Evolutionary conservation across 345 rosid genomes (phyloP), one percentile per base, ranked within the genome.

Genomic region (Pistacia vera): DNA sequence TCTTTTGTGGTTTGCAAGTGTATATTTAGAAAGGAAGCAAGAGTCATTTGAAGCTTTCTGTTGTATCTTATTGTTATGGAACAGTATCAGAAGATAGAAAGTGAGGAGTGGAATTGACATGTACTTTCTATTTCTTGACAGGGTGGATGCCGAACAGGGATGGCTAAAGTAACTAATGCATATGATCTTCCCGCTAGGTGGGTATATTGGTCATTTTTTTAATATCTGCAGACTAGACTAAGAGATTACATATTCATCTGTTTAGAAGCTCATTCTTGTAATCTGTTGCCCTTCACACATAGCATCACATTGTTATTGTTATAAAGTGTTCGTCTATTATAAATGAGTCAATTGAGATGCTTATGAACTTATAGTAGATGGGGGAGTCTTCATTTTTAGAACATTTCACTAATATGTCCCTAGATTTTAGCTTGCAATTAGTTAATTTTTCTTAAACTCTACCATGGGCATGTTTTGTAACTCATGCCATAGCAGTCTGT

Each of bases 71-170:
- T 68, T 54, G 78, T 51, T 58, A 54, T 72, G 71, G 59, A 52
- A 61, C 55, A 68, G 54, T 79, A 48, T 64, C 55, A 63, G 66
- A 62, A 75, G 17, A 76, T 36, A 68, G 67, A 48, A 52, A 79
- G 41, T 63, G n/a, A 36, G 30, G 56, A 64, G 41, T 33, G 63
- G 49, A 68, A 55, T 57, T 73, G 71, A 77, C 66, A 52, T 71
- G 8, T 71, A 60, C 55, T 58, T 68, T 63, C 77, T 85, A 38
- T 79, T 81, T 77, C 77, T 78, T 72, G 75, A 66, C 84, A 96
- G 99, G 97, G 97, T 76, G 99, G 98, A 70, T 94, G 98, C 88
- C 85, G 98, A 72, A 97, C 99, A 30, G 99, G 99, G 78, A 91
- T 90, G 97, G 98, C 97, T 1, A 97, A 94, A 86, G 90, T 89